Evolutionary conservation across 768 basidiomycete species (phyloP).

Genomic region (Pisolithus microcarpus): DNA sequence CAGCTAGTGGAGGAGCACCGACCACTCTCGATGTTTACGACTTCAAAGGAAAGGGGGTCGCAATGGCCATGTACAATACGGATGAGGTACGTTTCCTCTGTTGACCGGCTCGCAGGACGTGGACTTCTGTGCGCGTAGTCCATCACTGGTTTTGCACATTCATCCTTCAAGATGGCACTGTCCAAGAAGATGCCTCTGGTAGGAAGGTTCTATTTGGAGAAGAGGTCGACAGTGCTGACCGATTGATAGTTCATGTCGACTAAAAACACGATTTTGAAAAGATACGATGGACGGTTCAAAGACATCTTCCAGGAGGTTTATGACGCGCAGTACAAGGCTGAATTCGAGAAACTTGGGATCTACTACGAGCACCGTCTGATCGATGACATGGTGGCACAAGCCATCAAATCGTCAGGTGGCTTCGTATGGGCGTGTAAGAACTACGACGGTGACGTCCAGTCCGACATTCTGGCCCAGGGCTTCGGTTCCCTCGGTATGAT

Average conservation of each 20-base stretch:
- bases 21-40: slow-evolving; percentile 82
- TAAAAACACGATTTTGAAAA: slow-evolving; percentile 96
- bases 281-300: slow-evolving; percentile 98
- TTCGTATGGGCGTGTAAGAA: slow-evolving; percentile 75
- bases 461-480: slow-evolving; percentile 94
- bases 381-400: slow-evolving; percentile 98
- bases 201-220: slow-evolving; percentile 15
- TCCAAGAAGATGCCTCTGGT: slow-evolving; percentile 71
- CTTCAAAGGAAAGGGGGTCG: slow-evolving; percentile 89
- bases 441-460: slow-evolving; percentile 84
- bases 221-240: not conserved
- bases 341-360: slow-evolving; percentile 63
- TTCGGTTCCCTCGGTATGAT: slow-evolving; percentile 98
- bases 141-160: slow-evolving; percentile 92
- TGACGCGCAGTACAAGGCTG: slow-evolving; percentile 65
- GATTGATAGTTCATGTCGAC: slow-evolving; percentile 81
- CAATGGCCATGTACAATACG: slow-evolving; percentile 98
- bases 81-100: slow-evolving; percentile 56
- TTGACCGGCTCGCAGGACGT: not conserved
- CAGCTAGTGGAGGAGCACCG: slow-evolving; percentile 61
- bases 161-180: slow-evolving; percentile 95
- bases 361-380: slow-evolving; percentile 97
- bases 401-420: slow-evolving; percentile 91
- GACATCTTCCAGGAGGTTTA: slow-evolving; percentile 99
- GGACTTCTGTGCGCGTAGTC: slow-evolving; percentile 41